Evolutionary conservation across 164 flowering plant species (phyloP).

Genomic region (Buxus sempervirens): DNA sequence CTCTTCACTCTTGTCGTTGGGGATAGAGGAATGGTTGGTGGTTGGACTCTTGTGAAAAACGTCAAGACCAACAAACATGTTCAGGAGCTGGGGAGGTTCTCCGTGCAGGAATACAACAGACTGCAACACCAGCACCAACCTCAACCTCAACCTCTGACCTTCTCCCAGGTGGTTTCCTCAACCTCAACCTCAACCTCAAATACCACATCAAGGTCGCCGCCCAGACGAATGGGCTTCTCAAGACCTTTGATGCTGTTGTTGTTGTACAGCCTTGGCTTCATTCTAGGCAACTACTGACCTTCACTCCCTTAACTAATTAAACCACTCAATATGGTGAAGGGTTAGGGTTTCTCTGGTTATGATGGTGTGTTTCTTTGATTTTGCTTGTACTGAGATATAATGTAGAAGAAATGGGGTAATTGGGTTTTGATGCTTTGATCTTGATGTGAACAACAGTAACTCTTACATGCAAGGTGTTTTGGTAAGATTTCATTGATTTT

Average conservation of each 20-base stretch:
- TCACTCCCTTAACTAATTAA: neutral
- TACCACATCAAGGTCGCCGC: conserved; percentile 44
- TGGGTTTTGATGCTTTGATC: too few species aligned
- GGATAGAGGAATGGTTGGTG: conserved; percentile 25
- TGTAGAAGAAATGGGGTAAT: too few species aligned
- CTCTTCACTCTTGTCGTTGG: neutral
- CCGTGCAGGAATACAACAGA: conserved; percentile 43
- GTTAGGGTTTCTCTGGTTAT: too few species aligned
- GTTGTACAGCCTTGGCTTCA: conserved; percentile 32
- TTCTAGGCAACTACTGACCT: conserved; percentile 2
- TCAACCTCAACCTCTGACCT: too few species aligned
- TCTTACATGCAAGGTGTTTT: too few species aligned
- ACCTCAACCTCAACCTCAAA: too few species aligned
- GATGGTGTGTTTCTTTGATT: too few species aligned
- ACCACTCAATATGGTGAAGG: too few species aligned
- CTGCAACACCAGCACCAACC: neutral
- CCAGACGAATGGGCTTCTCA: conserved; percentile 14
- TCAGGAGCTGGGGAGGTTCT: conserved; percentile 45
- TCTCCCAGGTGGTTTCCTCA: conserved; percentile 58
- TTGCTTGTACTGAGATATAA: too few species aligned
- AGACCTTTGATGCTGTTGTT: conserved; percentile 43
- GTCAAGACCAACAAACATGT: conserved; percentile 38
- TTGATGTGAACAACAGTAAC: too few species aligned
- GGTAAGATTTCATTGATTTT: too few species aligned
- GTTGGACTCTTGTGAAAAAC: conserved; percentile 25